Base-by-base conservation (phyloP, 2,329 filamentous ascomycete genomes). In the Ophiostoma piceae region DNA sequence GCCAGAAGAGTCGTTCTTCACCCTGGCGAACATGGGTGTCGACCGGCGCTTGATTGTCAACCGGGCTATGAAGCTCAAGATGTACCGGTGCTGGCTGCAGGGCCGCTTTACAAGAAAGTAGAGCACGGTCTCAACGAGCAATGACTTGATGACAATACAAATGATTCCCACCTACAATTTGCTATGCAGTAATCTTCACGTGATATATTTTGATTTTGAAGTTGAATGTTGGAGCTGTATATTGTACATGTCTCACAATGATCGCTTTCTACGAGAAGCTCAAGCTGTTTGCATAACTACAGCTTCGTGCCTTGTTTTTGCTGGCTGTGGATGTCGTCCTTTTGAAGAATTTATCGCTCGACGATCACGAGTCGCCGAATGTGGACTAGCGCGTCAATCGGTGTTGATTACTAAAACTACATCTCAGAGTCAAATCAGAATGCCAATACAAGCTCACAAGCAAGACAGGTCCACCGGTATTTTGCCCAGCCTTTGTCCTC, bases 1-100 rank as follows among this genome's bases (percentile, higher is more conserved):
- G 66, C 37, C 74, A 76, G 35, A 74, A n/a, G 60, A 39, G 19
- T 74, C 47, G 75, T 79, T 67, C 74, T 92, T 98, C 75, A 87
- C 92, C 67, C 82, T 97, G 66, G 81, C 91, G 70, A 87, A 95
- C 66, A 84, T 98, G 47, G 95, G 90, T 35, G 85, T 94, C 69
- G 95, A 99, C 78, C 88, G 92, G 74, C 88, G 95, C 71, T 85
- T 99, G 82, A 84, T 99, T 69, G 92, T 99, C 70, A 99, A 99
- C 78, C 88, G 95, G 73, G 92, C 94, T 69, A 87, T 90, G 76
- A 90, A 93, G 80, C 83, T 97, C 67, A 99, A 98, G 81, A 99
- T 99, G 95, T 98, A 98, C 80, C 88, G 95, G 72, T 98, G 94
- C 82, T 99, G 95, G 93, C 87, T 96, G 78, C 92, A 96, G 79